Evolutionary conservation across 83 land plant species (phyloP), one percentile per base, ranked within the genome.

Genomic region (Picea mariana): DNA sequence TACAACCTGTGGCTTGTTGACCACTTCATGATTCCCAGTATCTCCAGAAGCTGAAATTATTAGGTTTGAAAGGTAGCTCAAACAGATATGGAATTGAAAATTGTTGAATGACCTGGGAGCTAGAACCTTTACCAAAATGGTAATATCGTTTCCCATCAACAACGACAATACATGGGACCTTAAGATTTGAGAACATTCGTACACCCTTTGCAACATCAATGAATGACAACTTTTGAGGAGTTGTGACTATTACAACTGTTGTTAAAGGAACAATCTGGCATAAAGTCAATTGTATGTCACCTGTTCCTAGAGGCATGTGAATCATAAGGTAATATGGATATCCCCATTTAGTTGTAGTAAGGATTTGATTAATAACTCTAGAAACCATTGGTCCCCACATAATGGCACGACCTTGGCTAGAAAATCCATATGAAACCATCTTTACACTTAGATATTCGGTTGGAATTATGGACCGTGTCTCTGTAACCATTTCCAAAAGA

Each of bases 171-270:
- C 98, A 93, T 64, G 99, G 99, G 1, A 75, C 99, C 97, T 93
- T 95, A 18, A 97, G 92, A 84, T 94, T 95, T 34, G 99, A 95
- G 89, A 97, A 97, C 98, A 97, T 97, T 9, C 98, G 92, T 49
- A 97, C 98, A 68, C 99, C 99, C 87, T 97, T 97, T 9, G 99
- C 98, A 80, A 97, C 99, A 83, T 97, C 99, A 72, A 97, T 97
- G 79, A 97, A 95, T 73, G 99, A 90, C 78, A 97, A 92, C 86
- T 97, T 97, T 81, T 97, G 99, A 71, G 99, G 99, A 61, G 98
- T 97, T 61, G 99, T 97, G 76, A 97, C 99, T 75, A 97, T 97
- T 40, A 95, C 95, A 79, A 97, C 97, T 82, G 99, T 98, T 62
- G 98, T 97, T 62, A 97, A 77, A 83, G 98, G 99, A 44, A 94